Conservation (phyloP, 2,329 filamentous ascomycete species). For the Nothomitra cinnamomea region DNA sequence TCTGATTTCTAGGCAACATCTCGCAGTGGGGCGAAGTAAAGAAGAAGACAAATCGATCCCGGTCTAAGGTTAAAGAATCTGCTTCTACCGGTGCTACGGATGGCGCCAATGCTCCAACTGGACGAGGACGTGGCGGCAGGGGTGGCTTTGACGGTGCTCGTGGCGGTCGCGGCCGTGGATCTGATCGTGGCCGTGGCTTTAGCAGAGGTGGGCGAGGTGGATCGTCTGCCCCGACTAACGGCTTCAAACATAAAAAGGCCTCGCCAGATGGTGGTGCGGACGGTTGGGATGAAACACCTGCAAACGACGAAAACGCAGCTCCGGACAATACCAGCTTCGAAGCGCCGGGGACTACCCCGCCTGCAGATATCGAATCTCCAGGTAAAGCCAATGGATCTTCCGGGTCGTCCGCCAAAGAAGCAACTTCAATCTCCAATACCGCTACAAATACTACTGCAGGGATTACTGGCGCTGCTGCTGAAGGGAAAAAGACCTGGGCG, state of each 20-base stretch:
- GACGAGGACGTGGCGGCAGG: conserved; percentile 20
- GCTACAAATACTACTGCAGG: not conserved
- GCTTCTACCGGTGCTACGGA: conserved; percentile 15
- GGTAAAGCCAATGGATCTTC: not conserved
- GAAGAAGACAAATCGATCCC: conserved; percentile 55
- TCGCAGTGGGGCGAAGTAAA: conserved; percentile 75
- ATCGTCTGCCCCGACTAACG: conserved; percentile 9
- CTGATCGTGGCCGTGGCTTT: conserved; percentile 11
- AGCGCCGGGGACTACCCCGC: not conserved
- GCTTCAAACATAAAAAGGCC: not conserved
- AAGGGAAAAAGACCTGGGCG: conserved; percentile 34
- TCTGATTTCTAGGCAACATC: conserved; percentile 42
- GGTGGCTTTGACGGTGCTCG: conserved; percentile 30
- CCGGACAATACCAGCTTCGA: not conserved
- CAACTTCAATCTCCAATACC: no score
- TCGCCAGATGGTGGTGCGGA: not conserved
- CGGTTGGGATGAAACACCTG: conserved; percentile 5
- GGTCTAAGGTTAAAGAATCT: conserved; percentile 54
- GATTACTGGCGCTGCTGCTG: conserved; percentile 16
- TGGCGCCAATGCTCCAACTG: conserved; percentile 20
- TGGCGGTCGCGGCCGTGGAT: conserved; percentile 38
- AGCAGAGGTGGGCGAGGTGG: conserved; percentile 27
- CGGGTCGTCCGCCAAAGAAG: conserved; percentile 16
- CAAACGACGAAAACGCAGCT: not conserved
- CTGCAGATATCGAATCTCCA: not conserved